Percentiles rank a stretch among this genome's conserved stretches.
phyloP scores from a whole-genome alignment of 805 yeast species.

The Blastobotrys terrestris region DNA sequence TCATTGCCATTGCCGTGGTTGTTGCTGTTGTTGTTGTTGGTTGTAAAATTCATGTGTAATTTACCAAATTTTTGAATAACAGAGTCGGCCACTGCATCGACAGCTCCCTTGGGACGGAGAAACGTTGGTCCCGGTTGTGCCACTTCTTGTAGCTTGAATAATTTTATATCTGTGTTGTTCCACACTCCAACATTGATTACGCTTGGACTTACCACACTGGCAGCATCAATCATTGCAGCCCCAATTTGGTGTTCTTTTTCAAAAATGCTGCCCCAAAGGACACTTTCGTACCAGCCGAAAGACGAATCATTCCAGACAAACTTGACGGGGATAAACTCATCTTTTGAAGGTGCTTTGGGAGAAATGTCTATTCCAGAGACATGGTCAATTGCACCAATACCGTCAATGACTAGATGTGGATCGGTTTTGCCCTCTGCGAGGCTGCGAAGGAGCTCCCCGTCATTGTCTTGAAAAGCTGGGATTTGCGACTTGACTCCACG shows the following conservation, averaged over 20 bases:
- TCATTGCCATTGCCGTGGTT: not conserved
- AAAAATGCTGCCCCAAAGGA: constrained; percentile 57
- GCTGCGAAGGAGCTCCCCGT: not conserved
- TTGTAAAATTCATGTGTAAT: not conserved
- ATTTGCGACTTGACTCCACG: constrained; percentile 8
- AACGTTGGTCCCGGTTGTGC: constrained; percentile 37
- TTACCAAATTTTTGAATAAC: constrained; percentile 39
- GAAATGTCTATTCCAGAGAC: constrained; percentile 14
- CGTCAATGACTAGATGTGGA: constrained; percentile 21
- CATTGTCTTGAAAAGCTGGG: constrained; percentile 13
- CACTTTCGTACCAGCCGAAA: constrained; percentile 69
- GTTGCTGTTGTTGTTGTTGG: constrained; percentile 1
- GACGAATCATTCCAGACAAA: constrained; percentile 60
- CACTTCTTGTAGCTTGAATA: constrained; percentile 43
- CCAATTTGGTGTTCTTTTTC: constrained; percentile 15
- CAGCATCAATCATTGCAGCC: constrained; percentile 12
- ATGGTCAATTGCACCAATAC: constrained; percentile 11
- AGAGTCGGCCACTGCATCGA: constrained; percentile 44
- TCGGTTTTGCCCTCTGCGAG: constrained; percentile 8
- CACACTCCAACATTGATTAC: constrained; percentile 40
- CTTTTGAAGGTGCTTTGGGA: constrained; percentile 10
- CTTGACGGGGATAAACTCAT: constrained; percentile 40
- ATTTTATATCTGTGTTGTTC: constrained; percentile 43
- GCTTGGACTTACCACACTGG: constrained; percentile 15
- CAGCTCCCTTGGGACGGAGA: constrained; percentile 37